Evolutionary conservation across 2,329 filamentous ascomycete genomes (phyloP).

Genomic region (Cladosporium sp.): DNA sequence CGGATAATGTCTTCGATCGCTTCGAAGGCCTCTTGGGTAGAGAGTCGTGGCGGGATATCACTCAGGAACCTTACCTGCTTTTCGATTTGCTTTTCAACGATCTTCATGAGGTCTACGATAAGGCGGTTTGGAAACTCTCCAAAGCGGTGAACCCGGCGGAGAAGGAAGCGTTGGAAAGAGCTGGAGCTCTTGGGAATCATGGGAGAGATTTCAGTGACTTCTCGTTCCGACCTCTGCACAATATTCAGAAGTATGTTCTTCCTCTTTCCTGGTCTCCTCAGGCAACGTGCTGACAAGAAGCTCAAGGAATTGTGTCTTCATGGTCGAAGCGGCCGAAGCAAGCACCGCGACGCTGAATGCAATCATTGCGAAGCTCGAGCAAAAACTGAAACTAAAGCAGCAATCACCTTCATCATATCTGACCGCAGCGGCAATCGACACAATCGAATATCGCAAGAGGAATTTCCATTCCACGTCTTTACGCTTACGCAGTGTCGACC

Average conservation of each 20-base stretch:
- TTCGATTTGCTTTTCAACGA: constrained; percentile 30
- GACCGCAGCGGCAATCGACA: constrained; percentile 13
- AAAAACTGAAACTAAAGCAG: constrained; percentile 17
- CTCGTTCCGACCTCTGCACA: constrained; percentile 27
- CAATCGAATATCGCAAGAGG: constrained; percentile 27
- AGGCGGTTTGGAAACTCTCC: constrained; percentile 26
- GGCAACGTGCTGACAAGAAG: no score
- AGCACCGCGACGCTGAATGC: constrained; percentile 26
- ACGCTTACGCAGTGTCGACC: constrained; percentile 33
- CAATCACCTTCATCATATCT: background rate
- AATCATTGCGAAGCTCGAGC: constrained; percentile 17
- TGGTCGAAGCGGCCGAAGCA: constrained; percentile 34
- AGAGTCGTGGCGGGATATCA: constrained; percentile 15
- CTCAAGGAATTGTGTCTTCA: constrained; percentile 30
- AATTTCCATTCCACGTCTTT: constrained; percentile 33
- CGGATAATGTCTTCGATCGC: background rate
- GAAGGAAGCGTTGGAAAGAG: constrained; percentile 20
- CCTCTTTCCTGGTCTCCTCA: no score
- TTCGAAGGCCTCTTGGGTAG: background rate
- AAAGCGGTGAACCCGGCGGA: constrained; percentile 32
- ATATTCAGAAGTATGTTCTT: constrained; percentile 29
- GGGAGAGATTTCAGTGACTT: background rate
- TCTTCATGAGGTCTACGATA: constrained; percentile 30
- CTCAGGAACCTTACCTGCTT: constrained; percentile 31
- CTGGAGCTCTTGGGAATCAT: background rate